phyloP scores from a whole-genome alignment of 345 rosid species.

The Nasturtium officinale region DNA sequence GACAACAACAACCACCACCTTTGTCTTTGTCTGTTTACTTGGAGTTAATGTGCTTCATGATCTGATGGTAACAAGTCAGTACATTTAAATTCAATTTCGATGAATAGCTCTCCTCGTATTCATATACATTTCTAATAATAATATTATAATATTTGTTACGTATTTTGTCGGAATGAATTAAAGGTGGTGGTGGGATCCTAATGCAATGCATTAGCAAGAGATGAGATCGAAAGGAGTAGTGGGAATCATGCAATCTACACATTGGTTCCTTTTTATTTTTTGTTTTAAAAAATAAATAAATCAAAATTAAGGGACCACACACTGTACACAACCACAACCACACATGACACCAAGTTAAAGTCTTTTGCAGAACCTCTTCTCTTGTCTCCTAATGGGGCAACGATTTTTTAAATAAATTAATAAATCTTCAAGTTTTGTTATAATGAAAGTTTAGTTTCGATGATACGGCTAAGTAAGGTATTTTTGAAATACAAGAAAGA shows the following conservation, averaged over 20 bases:
- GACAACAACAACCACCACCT: conserved; percentile 34
- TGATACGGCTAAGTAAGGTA: conserved; percentile 44
- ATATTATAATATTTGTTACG: conserved; percentile 16
- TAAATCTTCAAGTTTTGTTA: conserved; percentile 12
- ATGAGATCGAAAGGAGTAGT: conserved; percentile 37
- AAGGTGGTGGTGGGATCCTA: conserved; percentile 40
- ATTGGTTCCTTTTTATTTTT: conserved; percentile 19
- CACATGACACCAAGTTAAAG: conserved; percentile 46
- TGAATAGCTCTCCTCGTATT: conserved; percentile 46
- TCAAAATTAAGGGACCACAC: conserved; percentile 37
- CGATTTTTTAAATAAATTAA: conserved; percentile 17
- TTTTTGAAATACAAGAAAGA: conserved; percentile 39
- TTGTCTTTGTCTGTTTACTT: conserved; percentile 37
- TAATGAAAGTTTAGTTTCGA: conserved; percentile 41
- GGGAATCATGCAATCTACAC: conserved; percentile 49
- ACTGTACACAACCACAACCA: conserved; percentile 42
- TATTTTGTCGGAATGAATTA: conserved; percentile 36
- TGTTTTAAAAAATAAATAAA: not conserved
- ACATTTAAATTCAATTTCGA: conserved; percentile 30
- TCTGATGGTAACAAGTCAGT: conserved; percentile 45
- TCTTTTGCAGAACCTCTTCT: conserved; percentile 45
- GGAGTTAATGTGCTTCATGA: conserved; percentile 40
- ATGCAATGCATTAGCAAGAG: conserved; percentile 34
- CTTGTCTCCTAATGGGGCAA: conserved; percentile 49
- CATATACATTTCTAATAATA: conserved; percentile 26